Conservation (phyloP, 1,139 yeast genomes). For the Meyerozyma smithsonii region DNA sequence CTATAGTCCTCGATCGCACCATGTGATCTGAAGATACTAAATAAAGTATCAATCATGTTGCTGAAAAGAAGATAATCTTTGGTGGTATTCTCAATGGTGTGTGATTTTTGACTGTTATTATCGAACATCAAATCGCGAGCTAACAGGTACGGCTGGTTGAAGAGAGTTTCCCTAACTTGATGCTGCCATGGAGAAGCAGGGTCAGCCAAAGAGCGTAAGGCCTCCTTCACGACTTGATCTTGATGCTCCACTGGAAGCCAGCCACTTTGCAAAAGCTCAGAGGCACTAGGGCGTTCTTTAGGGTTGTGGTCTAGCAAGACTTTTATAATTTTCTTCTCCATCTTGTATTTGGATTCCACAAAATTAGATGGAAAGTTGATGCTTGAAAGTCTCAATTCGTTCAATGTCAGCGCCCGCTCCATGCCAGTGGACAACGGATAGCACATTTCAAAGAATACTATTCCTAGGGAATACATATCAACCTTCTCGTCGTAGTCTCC, state of each 20-base stretch:
- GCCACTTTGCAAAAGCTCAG: constrained; percentile 70
- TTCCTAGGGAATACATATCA: constrained; percentile 92
- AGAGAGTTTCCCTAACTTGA: constrained; percentile 81
- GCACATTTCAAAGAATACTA: constrained; percentile 93
- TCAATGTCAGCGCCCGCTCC: constrained; percentile 78
- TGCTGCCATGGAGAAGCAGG: constrained; percentile 94
- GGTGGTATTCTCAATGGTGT: constrained; percentile 18
- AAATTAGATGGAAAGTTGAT: constrained; percentile 69
- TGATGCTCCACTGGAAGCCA: constrained; percentile 84
- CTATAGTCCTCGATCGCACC: constrained; percentile 81
- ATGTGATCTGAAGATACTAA: constrained; percentile 62
- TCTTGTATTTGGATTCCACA: constrained; percentile 40
- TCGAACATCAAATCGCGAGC: constrained; percentile 84
- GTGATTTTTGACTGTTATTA: constrained; percentile 24
- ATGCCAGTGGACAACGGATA: constrained; percentile 79
- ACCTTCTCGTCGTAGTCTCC: constrained; percentile 87
- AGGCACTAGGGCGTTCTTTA: constrained; percentile 67
- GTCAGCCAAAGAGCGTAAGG: constrained; percentile 76
- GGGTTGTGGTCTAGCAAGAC: constrained; percentile 77
- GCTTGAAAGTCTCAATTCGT: constrained; percentile 52
- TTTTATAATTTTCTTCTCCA: constrained; percentile 63
- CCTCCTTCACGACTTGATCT: constrained; percentile 85
- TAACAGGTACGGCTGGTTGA: constrained; percentile 75
- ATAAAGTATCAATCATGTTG: constrained; percentile 53
- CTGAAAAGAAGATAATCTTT: constrained; percentile 41